These are phyloP conservation scores for Inonotus hispidus DNA, from an alignment of 1,284 basidiomycete species.

Conservation along the genomic window DNA sequence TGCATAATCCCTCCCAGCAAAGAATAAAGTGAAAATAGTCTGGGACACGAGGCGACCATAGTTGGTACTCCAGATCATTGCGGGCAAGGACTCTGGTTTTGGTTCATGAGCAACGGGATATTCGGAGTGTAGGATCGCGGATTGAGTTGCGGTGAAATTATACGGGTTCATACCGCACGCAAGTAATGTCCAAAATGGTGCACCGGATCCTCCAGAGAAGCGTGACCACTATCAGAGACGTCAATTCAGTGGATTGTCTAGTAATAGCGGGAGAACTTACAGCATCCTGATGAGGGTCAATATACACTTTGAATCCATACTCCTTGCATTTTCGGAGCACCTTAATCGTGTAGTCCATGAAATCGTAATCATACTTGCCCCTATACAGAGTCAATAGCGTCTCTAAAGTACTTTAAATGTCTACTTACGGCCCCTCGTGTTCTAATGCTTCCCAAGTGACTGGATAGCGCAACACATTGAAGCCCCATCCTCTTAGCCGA, in stretches of 20 bases:
- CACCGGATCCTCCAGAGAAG: conserved; percentile 94
- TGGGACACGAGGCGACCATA: conserved; percentile 86
- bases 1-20: conserved; percentile 84
- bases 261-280: conserved; percentile 45
- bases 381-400: conserved; percentile 36
- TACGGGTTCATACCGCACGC: conserved; percentile 91
- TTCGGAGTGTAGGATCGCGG: conserved; percentile 87
- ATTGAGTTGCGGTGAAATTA: conserved; percentile 78
- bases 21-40: conserved; percentile 93
- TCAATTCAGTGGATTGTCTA: neutral
- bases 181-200: conserved; percentile 90
- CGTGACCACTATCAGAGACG: conserved; percentile 78
- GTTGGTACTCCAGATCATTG: conserved; percentile 98
- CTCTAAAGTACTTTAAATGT: neutral
- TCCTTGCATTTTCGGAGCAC: conserved; percentile 89
- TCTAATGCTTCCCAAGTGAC: conserved; percentile 95
- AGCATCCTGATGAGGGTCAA: conserved; percentile 96
- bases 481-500: conserved; percentile 87
- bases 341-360: conserved; percentile 87
- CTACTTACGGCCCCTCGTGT: conserved; percentile 86
- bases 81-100: conserved; percentile 72
- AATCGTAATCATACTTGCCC: conserved; percentile 86
- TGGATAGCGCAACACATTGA: conserved; percentile 89
- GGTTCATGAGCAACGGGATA: conserved; percentile 63
- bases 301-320: conserved; percentile 90